Conservation (phyloP, 495 filamentous ascomycete genomes). For the Podospora sp. region DNA sequence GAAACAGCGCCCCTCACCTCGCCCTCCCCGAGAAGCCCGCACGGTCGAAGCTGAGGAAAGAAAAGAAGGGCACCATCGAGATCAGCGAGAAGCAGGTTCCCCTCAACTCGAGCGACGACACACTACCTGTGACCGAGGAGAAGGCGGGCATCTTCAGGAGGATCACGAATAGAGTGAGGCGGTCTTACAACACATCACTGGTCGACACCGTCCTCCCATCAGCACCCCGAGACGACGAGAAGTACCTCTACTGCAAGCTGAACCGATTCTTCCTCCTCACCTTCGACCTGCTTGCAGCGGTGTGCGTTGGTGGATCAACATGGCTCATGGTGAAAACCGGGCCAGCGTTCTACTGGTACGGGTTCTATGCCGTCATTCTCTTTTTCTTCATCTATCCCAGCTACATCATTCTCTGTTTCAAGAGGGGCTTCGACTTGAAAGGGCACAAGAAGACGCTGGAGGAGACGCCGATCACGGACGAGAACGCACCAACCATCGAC, state of each 20-base stretch:
- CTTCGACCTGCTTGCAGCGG: slow-evolving; percentile 33
- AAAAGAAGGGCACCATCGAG: background rate
- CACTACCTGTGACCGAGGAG: background rate
- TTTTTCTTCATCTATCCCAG: slow-evolving; percentile 37
- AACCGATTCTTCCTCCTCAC: slow-evolving; percentile 37
- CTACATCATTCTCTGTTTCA: slow-evolving; percentile 33
- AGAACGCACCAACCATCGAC: slow-evolving; percentile 35
- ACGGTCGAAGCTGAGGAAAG: background rate
- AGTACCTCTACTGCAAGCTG: slow-evolving; percentile 31
- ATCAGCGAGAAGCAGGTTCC: slow-evolving; percentile 5
- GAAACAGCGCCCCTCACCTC: background rate
- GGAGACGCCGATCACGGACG: slow-evolving; percentile 31
- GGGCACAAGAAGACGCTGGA: slow-evolving; percentile 23
- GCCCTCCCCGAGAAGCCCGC: background rate
- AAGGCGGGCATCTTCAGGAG: background rate
- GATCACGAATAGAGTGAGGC: background rate
- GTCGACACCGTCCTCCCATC: slow-evolving; percentile 29
- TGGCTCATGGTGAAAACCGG: slow-evolving; percentile 34
- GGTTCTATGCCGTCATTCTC: slow-evolving; percentile 34
- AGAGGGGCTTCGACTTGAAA: slow-evolving; percentile 31
- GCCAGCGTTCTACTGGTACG: slow-evolving; percentile 37
- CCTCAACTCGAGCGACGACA: slow-evolving; percentile 1
- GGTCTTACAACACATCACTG: slow-evolving; percentile 4
- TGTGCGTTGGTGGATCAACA: slow-evolving; percentile 36
- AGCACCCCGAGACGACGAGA: slow-evolving; percentile 34